Percentiles rank a stretch among this genome's conserved stretches.
Conservation (phyloP, 2,329 filamentous ascomycete genomes). For the Scedosporium apiospermum region DNA sequence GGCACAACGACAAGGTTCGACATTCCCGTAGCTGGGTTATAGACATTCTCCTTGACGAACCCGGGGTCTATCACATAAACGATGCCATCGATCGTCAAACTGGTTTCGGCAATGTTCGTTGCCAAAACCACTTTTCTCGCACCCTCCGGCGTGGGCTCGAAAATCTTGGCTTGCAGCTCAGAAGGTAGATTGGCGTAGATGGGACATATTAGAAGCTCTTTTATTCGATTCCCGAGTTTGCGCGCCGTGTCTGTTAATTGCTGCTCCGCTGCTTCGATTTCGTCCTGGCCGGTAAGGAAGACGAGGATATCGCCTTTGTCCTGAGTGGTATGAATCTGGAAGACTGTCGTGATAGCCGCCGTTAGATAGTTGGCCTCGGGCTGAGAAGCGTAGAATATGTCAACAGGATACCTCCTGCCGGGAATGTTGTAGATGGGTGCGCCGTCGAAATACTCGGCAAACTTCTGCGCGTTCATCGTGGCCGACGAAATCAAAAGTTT, state of each 20-base stretch:
- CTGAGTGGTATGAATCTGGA: conserved; percentile 88
- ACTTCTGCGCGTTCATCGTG: conserved; percentile 89
- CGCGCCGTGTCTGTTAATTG: conserved; percentile 77
- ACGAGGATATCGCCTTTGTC: conserved; percentile 83
- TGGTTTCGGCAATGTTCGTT: conserved; percentile 96
- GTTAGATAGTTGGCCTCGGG: conserved; percentile 92
- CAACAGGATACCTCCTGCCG: conserved; percentile 78
- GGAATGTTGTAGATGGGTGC: conserved; percentile 93
- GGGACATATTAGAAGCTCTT: conserved; percentile 81
- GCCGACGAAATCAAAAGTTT: conserved; percentile 89
- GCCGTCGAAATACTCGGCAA: conserved; percentile 83
- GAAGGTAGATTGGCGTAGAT: conserved; percentile 92
- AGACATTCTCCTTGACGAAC: conserved; percentile 91
- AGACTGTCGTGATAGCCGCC: conserved; percentile 84
- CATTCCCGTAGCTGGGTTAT: conserved; percentile 87
- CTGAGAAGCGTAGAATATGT: conserved; percentile 81
- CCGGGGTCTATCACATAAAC: conserved; percentile 94
- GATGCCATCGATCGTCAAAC: conserved; percentile 90
- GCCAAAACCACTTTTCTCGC: conserved; percentile 87
- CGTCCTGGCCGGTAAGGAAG: conserved; percentile 91
- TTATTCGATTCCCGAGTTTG: conserved; percentile 76
- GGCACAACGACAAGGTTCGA: conserved; percentile 85
- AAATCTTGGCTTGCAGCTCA: conserved; percentile 86
- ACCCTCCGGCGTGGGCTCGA: conserved; percentile 79
- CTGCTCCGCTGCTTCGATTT: conserved; percentile 82